Conservation (phyloP, 2,329 filamentous ascomycete species). For the Aspergillus quadricinctus region DNA sequence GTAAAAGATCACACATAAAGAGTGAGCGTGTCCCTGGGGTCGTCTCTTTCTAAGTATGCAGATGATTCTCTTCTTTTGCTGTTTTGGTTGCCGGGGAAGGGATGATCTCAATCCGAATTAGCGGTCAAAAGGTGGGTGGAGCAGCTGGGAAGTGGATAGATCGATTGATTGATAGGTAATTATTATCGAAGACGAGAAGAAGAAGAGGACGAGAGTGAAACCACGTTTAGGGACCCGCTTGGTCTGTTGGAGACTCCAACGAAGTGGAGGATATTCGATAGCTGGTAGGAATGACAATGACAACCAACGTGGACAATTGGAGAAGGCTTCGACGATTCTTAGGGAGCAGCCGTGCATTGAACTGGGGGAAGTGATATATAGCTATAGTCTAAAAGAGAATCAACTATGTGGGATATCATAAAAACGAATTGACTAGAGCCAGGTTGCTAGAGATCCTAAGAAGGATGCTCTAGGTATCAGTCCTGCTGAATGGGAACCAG, state of each 20-base stretch:
- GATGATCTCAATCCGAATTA: neutral
- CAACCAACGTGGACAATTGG: neutral
- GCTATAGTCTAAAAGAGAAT: neutral
- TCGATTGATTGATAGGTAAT: neutral
- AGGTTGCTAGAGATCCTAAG: neutral
- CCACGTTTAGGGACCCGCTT: neutral
- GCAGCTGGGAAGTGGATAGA: neutral
- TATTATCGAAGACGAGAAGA: neutral
- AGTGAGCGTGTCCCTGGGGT: neutral
- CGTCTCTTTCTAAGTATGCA: neutral
- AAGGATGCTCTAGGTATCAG: neutral
- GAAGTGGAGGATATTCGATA: neutral
- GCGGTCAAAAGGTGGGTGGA: neutral
- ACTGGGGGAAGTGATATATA: neutral
- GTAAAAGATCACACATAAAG: neutral
- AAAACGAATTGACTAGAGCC: neutral
- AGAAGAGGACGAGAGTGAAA: neutral
- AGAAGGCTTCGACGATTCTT: neutral
- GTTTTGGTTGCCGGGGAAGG: neutral
- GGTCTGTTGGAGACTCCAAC: neutral
- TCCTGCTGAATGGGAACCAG: slow-evolving; percentile 1
- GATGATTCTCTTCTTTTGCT: neutral
- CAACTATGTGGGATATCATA: neutral
- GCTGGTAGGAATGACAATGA: neutral
- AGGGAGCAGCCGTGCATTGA: neutral